phyloP scores from a whole-genome alignment of 2,329 filamentous ascomycete genomes.

The Mariannaea elegans region DNA sequence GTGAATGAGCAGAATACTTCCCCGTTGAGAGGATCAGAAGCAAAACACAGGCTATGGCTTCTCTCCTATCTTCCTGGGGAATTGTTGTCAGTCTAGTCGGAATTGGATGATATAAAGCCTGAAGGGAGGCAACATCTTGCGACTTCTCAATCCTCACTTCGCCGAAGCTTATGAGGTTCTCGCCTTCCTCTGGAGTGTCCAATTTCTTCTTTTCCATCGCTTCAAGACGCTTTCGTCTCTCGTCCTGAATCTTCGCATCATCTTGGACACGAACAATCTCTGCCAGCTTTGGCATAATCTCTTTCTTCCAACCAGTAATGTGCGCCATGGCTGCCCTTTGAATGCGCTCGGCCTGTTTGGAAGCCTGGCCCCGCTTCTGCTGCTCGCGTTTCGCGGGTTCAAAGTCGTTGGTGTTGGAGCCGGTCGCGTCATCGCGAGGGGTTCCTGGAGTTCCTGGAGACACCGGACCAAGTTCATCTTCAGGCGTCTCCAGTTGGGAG shows the following conservation, averaged over 20 bases:
- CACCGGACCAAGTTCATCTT: slow-evolving; percentile 45
- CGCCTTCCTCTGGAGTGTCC: slow-evolving; percentile 47
- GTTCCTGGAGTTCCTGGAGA: slow-evolving; percentile 26
- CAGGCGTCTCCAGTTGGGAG: slow-evolving; percentile 55
- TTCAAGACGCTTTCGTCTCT: slow-evolving; percentile 56
- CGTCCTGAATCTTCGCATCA: slow-evolving; percentile 55
- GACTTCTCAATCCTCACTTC: slow-evolving; percentile 44
- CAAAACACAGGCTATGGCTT: slow-evolving; percentile 75
- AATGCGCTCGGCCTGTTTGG: slow-evolving; percentile 44
- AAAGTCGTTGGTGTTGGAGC: slow-evolving; percentile 21
- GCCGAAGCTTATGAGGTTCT: slow-evolving; percentile 54
- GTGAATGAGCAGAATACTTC: slow-evolving; percentile 78
- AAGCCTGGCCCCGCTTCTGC: slow-evolving; percentile 27
- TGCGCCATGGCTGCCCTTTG: slow-evolving; percentile 68
- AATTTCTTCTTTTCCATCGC: slow-evolving; percentile 49
- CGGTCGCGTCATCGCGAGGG: slow-evolving; percentile 21
- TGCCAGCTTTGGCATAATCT: slow-evolving; percentile 74
- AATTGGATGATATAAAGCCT: slow-evolving; percentile 62
- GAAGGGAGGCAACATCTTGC: slow-evolving; percentile 55
- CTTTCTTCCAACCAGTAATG: slow-evolving; percentile 80
- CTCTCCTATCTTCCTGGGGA: slow-evolving; percentile 64
- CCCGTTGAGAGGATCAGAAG: slow-evolving; percentile 77
- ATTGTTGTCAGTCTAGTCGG: slow-evolving; percentile 65
- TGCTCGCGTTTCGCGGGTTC: slow-evolving; percentile 22
- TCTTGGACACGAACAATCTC: slow-evolving; percentile 69